Percentiles rank a stretch among this genome's conserved stretches.
These are phyloP conservation scores for Fusarium ambrosium DNA, from an alignment of 2,329 filamentous ascomycete species.

Conservation along the genomic window DNA sequence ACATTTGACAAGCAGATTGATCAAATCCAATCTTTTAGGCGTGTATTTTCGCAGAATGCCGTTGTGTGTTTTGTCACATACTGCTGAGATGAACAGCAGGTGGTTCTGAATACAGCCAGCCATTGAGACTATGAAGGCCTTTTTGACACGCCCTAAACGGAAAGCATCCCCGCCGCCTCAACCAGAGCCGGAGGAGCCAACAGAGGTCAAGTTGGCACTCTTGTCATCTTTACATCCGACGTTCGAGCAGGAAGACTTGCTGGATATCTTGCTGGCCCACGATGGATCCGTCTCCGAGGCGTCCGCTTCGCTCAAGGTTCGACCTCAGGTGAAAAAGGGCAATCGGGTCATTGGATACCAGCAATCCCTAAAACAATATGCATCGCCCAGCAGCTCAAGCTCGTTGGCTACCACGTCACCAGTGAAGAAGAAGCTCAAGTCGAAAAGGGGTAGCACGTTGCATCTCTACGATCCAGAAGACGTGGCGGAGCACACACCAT, in stretches of 20 bases:
- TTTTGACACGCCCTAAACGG: slow-evolving; percentile 68
- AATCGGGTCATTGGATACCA: slow-evolving; percentile 66
- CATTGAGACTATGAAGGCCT: slow-evolving; percentile 66
- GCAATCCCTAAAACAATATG: slow-evolving; percentile 71
- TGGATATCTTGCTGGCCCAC: slow-evolving; percentile 83
- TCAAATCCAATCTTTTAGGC: slow-evolving; percentile 1
- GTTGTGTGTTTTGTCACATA: not conserved
- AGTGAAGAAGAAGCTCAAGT: slow-evolving; percentile 66
- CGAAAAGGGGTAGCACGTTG: slow-evolving; percentile 84
- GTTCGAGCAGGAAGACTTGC: slow-evolving; percentile 73
- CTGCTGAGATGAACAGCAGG: not conserved
- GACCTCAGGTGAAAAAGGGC: slow-evolving; percentile 50
- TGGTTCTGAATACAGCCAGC: not conserved
- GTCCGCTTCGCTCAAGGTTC: slow-evolving; percentile 65
- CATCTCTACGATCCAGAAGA: slow-evolving; percentile 87
- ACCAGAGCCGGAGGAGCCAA: slow-evolving; percentile 76
- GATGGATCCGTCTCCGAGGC: slow-evolving; percentile 81
- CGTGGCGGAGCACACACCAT: slow-evolving; percentile 86
- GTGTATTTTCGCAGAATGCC: not conserved
- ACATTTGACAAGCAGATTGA: slow-evolving; percentile 12
- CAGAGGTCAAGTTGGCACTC: slow-evolving; percentile 89
- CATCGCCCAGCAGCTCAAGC: slow-evolving; percentile 38
- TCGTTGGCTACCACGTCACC: slow-evolving; percentile 31
- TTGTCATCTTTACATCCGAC: slow-evolving; percentile 81
- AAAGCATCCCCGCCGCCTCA: slow-evolving; percentile 52